phyloP scores from a whole-genome alignment of 495 filamentous ascomycete species.

The Tuber aestivum region DNA sequence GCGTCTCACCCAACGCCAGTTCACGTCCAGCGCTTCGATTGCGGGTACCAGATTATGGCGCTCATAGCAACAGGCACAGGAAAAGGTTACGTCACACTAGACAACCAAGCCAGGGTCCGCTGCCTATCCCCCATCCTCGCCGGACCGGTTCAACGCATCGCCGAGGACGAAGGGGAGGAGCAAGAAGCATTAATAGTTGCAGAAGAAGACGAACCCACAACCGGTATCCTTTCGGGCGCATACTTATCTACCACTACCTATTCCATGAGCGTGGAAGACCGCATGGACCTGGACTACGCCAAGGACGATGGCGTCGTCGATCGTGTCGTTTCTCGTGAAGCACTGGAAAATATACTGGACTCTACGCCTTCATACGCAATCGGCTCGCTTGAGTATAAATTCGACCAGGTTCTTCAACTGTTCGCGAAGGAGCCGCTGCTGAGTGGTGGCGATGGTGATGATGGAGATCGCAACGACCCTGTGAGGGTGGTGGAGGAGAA shows the following conservation, averaged over 20 bases:
- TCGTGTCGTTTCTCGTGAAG: constrained; percentile 30
- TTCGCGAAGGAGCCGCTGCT: constrained; percentile 36
- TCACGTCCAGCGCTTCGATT: constrained; percentile 47
- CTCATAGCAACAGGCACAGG: constrained; percentile 42
- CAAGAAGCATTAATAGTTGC: constrained; percentile 5
- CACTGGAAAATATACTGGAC: constrained; percentile 35
- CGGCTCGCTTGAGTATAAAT: constrained; percentile 26
- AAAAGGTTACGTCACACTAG: constrained; percentile 35
- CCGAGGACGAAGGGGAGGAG: constrained; percentile 15
- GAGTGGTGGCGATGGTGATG: constrained; percentile 14
- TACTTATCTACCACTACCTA: constrained; percentile 17
- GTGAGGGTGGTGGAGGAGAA: background rate
- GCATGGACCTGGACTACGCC: constrained; percentile 8
- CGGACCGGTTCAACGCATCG: constrained; percentile 17
- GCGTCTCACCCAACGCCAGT: constrained; percentile 49
- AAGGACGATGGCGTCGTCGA: constrained; percentile 29
- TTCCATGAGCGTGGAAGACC: background rate
- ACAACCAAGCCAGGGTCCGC: constrained; percentile 29
- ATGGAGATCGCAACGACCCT: background rate
- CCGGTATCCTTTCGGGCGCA: constrained; percentile 20
- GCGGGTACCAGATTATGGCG: constrained; percentile 49
- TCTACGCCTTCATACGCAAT: constrained; percentile 23
- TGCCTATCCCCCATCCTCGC: constrained; percentile 34
- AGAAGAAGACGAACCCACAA: background rate
- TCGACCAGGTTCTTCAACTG: constrained; percentile 33